phyloP scores from a whole-genome alignment of 371 early-diverging fungal genomes.

The Enteropsectra breve region DNA sequence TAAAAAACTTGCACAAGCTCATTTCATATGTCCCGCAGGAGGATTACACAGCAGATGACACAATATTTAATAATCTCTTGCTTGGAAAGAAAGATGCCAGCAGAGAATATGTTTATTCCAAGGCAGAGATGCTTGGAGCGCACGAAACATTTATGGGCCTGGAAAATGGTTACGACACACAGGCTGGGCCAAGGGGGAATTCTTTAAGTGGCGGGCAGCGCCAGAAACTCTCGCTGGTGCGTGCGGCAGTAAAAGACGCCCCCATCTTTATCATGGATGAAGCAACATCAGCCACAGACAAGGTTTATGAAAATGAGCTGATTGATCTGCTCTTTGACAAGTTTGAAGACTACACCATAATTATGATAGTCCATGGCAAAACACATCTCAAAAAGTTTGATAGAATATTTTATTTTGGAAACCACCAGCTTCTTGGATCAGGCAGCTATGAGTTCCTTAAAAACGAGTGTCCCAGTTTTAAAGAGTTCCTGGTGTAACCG shows the following conservation, averaged over 20 bases:
- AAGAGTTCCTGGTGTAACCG: constrained; percentile 3
- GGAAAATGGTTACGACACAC: constrained; percentile 67
- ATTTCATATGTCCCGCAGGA: constrained; percentile 77
- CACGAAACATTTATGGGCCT: constrained; percentile 42
- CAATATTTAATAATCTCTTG: constrained; percentile 70
- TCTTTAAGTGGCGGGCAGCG: constrained; percentile 78
- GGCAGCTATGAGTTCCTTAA: not conserved
- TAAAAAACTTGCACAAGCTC: constrained; percentile 64
- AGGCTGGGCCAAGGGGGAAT: constrained; percentile 79
- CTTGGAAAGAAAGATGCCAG: constrained; percentile 60
- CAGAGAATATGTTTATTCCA: constrained; percentile 7
- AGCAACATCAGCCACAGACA: constrained; percentile 60
- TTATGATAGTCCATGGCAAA: constrained; percentile 37
- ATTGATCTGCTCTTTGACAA: constrained; percentile 9
- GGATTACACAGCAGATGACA: constrained; percentile 69
- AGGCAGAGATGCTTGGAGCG: constrained; percentile 10
- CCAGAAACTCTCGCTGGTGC: constrained; percentile 75
- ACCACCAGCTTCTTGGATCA: constrained; percentile 5
- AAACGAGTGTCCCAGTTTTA: not conserved
- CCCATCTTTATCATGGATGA: constrained; percentile 64
- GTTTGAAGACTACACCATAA: constrained; percentile 17
- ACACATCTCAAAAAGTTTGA: constrained; percentile 34
- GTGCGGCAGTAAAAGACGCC: constrained; percentile 66
- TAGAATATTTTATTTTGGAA: constrained; percentile 22
- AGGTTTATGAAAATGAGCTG: constrained; percentile 38